A percentile compares a stretch with the other conserved stretches of the same genome.
Conservation (phyloP, 306 rosid species). For the Pterocarpus macrocarpus region DNA sequence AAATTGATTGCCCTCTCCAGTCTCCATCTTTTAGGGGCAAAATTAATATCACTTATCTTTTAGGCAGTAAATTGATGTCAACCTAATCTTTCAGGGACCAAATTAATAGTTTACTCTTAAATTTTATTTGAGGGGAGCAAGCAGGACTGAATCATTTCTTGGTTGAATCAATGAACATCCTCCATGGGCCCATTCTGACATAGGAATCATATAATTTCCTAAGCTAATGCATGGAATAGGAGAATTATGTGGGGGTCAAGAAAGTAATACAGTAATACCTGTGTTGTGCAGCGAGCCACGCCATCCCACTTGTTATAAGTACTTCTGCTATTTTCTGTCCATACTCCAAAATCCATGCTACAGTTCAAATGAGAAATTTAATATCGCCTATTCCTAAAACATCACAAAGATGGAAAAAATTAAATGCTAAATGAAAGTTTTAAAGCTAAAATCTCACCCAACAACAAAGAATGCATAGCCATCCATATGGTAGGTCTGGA, state of each 20-base stretch:
- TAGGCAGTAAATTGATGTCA: not conserved
- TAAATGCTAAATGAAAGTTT: not conserved
- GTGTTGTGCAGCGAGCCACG: constrained; percentile 81
- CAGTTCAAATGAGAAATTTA: constrained; percentile 52
- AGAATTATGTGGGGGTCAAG: not conserved
- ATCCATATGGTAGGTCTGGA: constrained; percentile 87
- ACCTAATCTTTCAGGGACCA: not conserved
- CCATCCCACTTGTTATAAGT: constrained; percentile 88
- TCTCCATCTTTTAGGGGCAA: not conserved
- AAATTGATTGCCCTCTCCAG: too few relatives aligned
- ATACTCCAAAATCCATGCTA: constrained; percentile 88
- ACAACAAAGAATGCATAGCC: constrained; percentile 89
- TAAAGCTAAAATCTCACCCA: constrained; percentile 69
- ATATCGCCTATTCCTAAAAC: constrained; percentile 24
- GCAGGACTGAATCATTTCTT: not conserved
- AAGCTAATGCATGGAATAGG: constrained; percentile 27
- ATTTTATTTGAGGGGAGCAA: not conserved
- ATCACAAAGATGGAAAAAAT: not conserved
- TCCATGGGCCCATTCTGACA: not conserved
- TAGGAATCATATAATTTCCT: not conserved
- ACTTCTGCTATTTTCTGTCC: constrained; percentile 89
- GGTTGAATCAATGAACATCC: constrained; percentile 17
- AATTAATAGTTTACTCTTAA: not conserved
- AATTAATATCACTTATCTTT: not conserved
- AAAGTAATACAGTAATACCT: constrained; percentile 56